Base-by-base conservation (phyloP, 2,329 filamentous ascomycete genomes). In the Rhynchosporium graminicola region DNA sequence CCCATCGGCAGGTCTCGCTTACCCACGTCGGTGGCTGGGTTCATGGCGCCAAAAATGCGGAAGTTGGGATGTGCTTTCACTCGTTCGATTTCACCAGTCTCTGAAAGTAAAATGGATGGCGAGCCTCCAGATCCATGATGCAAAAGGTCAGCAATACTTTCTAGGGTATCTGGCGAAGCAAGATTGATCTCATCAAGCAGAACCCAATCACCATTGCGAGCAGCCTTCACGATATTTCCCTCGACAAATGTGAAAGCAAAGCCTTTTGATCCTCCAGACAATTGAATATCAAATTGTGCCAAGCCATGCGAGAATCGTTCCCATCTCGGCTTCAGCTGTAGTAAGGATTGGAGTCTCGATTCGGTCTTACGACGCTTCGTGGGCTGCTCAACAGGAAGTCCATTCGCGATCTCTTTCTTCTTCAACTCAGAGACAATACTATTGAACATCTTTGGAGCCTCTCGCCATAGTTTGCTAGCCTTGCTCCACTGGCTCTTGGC, bases 11-110 rank as follows among this genome's bases (percentile, higher is more conserved):
- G 80, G 75, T 99, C 95, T 61, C 94, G 88, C 77, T 99, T 99
- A 64, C 96, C 95, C 61, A 97, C 87, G 78, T 99, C 95, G 3
- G 95, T 99, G 4, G 95, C 95, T 36, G 95, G 95, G 72, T 99
- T 99, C 95, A 99, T 99, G 33, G 96, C 95, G 57, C 91, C 96
- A 73, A 99, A 99, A 13, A 99, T 90, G 45, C 95, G 87, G 75
- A 99, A 99, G 67, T 97, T 87, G 0, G 92, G 88, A 75, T 99
- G 94, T 0, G 93, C 95, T 64, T 88, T 83, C 42, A 99, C 88
- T 67, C 93, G 86, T 75, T 98, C 92, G 48, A 97, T 91, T 69
- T 95, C 92, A 43, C 95, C 95, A 45, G 92, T 95, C 77, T 99
- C 95, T 0, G 93, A 93, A 7, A 99, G 82, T 4, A 99, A 79